Evolutionary conservation across 2,329 filamentous ascomycete species (phyloP).

Genomic region (Xylariomycetidae sp.): DNA sequence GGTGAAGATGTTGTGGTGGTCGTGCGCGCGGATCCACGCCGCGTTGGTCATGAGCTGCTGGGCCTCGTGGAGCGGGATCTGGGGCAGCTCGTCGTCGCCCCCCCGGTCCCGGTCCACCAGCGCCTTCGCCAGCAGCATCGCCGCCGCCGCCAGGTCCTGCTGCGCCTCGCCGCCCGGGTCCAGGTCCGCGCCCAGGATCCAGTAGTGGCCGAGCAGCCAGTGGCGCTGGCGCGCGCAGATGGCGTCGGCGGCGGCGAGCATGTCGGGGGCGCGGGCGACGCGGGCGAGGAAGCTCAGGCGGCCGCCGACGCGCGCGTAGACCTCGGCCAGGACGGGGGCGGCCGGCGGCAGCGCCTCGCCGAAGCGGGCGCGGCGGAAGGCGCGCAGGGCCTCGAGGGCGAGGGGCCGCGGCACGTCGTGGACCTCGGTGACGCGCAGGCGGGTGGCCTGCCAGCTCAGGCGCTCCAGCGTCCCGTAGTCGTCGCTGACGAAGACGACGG

Average conservation of each 20-base stretch:
- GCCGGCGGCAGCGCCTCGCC: constrained; percentile 34
- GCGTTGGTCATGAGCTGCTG: constrained; percentile 50
- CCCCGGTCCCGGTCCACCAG: constrained; percentile 42
- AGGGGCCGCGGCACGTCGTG: constrained; percentile 42
- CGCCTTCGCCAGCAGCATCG: constrained; percentile 53
- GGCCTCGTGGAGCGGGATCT: constrained; percentile 42
- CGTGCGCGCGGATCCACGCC: constrained; percentile 51
- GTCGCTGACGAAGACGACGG: constrained; percentile 50
- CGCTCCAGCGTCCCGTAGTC: constrained; percentile 55
- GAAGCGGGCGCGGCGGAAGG: constrained; percentile 43
- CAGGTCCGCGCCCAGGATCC: constrained; percentile 66
- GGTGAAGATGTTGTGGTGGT: constrained; percentile 52
- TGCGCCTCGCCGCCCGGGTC: constrained; percentile 63
- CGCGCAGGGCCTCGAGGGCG: constrained; percentile 40
- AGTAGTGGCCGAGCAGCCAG: constrained; percentile 74
- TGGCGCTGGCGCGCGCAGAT: constrained; percentile 65
- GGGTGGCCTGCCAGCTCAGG: constrained; percentile 48
- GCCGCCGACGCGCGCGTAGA: constrained; percentile 49
- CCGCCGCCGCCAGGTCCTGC: constrained; percentile 49
- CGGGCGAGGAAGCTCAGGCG: constrained; percentile 47
- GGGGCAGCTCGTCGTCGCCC: constrained; percentile 39
- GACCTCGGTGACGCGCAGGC: constrained; percentile 49
- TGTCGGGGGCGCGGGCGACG: constrained; percentile 45
- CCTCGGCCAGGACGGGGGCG: constrained; percentile 37
- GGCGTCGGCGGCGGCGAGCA: constrained; percentile 43